These are phyloP conservation scores for Paecilomyces sp. DNA, from an alignment of 2,329 filamentous ascomycete species.

Conservation along the genomic window DNA sequence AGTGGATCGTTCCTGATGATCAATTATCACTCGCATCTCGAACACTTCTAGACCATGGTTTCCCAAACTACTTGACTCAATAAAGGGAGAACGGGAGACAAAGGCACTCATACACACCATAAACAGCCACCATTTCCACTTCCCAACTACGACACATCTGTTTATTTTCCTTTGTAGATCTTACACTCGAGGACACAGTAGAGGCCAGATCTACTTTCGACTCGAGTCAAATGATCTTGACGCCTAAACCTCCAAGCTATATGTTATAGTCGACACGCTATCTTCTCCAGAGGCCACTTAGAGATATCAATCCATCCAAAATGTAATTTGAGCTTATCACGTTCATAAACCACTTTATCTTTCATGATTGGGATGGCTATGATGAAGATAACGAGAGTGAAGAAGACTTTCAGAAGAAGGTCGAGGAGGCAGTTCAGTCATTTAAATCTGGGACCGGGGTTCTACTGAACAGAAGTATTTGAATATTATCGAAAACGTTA, in stretches of 20 bases:
- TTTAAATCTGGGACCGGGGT: slow-evolving; percentile 8
- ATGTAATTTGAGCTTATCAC: not conserved
- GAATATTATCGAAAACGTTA: too few relatives aligned
- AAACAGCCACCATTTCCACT: not conserved
- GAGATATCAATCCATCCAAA: not conserved
- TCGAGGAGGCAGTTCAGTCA: slow-evolving; percentile 3
- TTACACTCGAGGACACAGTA: not conserved
- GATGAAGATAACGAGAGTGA: slow-evolving; percentile 6
- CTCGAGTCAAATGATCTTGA: not conserved
- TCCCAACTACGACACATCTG: not conserved
- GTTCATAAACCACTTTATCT: not conserved
- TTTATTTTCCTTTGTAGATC: not conserved
- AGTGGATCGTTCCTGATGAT: not conserved
- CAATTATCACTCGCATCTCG: not conserved
- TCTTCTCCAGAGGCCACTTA: not conserved
- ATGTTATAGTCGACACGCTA: not conserved
- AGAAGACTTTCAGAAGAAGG: slow-evolving; percentile 8
- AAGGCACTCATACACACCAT: not conserved
- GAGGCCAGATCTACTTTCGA: not conserved
- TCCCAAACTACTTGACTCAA: not conserved
- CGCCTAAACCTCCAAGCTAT: not conserved
- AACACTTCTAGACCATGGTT: not conserved
- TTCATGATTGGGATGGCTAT: not conserved
- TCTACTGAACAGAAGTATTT: not conserved
- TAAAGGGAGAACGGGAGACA: not conserved